Conservation (phyloP, 2,329 filamentous ascomycete species). For the Neonectria coccinea region DNA sequence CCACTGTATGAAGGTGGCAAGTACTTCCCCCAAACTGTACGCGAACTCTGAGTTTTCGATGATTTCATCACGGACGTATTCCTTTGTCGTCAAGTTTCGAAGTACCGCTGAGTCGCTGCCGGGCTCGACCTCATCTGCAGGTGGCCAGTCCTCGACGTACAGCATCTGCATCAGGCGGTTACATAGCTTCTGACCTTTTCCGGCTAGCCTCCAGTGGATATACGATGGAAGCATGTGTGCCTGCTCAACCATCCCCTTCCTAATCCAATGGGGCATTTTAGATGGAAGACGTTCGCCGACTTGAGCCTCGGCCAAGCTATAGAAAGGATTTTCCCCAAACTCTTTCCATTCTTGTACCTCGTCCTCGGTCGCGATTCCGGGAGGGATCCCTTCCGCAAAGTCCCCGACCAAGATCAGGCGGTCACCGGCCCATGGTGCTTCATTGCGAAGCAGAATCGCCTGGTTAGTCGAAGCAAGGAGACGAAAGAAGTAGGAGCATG, state of each 20-base stretch:
- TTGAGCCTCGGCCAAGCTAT: not conserved
- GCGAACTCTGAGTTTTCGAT: not conserved
- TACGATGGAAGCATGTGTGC: not conserved
- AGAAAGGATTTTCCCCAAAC: not conserved
- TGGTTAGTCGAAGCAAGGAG: not conserved
- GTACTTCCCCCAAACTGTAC: not conserved
- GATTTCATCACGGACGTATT: not conserved
- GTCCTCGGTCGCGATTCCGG: not conserved
- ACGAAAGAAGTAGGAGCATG: not conserved
- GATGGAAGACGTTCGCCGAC: not conserved
- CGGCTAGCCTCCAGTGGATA: not conserved
- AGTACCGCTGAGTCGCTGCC: not conserved
- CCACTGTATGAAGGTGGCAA: not conserved
- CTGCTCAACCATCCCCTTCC: not conserved
- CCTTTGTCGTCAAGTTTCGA: not conserved
- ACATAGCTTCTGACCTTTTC: not conserved
- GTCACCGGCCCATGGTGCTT: not conserved
- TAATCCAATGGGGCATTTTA: not conserved
- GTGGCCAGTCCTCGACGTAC: too few species aligned
- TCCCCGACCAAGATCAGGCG: not conserved
- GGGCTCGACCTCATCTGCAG: too few species aligned
- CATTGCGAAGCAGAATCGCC: not conserved
- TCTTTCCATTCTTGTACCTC: not conserved
- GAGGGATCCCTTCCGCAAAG: not conserved
- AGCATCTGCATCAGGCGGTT: not conserved